A percentile compares a stretch with the other conserved stretches of the same genome.
These are phyloP conservation scores for Microbotryum lychnidis-dioicae DNA, from an alignment of 1,284 basidiomycete species.

Conservation along the genomic window DNA sequence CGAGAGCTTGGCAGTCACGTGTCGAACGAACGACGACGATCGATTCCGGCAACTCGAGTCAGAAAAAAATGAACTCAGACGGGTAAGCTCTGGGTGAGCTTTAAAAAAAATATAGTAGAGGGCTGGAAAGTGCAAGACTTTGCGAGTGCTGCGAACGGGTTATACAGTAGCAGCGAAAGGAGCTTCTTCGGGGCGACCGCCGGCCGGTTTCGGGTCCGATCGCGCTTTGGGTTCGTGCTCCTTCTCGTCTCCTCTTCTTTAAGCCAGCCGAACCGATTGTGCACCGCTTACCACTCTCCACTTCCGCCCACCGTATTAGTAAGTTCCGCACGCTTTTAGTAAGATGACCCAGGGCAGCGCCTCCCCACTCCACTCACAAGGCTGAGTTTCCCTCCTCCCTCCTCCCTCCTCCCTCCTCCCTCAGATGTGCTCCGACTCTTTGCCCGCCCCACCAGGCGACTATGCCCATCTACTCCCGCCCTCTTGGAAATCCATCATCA, in stretches of 20 bases:
- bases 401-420: not conserved
- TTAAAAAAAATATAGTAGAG: not conserved
- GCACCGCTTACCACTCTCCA: not conserved
- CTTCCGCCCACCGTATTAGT: no score
- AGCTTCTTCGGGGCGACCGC: not conserved
- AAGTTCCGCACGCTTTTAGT: no score
- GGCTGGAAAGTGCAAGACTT: no score
- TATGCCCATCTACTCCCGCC: constrained; percentile 67
- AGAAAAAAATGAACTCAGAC: no score
- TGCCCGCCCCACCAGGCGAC: constrained; percentile 26
- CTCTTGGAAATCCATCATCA: constrained; percentile 76
- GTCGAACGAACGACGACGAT: no score
- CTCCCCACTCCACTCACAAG: not conserved
- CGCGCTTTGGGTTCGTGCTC: not conserved
- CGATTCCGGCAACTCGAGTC: no score
- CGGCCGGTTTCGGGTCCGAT: not conserved
- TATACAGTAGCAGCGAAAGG: no score
- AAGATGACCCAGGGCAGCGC: no score
- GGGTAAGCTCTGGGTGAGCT: not conserved
- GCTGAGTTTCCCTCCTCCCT: not conserved
- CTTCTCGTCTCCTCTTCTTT: not conserved
- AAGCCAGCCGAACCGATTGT: not conserved
- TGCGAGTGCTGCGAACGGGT: no score
- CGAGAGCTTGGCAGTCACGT: no score
- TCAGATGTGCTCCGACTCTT: not conserved